Evolutionary conservation across 306 rosid species (phyloP).

Genomic region (Trifolium fragiferum): DNA sequence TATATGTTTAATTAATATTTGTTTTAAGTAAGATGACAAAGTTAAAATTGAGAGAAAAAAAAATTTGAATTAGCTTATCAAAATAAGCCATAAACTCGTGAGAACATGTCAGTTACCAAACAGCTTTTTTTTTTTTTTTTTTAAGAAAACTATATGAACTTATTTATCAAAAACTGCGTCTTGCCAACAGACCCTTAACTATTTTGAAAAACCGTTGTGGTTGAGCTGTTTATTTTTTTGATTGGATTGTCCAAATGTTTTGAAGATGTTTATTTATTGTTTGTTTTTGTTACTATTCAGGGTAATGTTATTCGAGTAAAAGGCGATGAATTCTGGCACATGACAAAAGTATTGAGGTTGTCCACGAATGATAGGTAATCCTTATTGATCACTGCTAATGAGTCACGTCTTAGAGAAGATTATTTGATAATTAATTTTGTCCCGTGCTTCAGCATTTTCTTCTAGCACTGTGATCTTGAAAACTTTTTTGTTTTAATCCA

Average conservation of each 20-base stretch:
- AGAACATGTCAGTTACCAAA: no score
- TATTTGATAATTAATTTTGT: background rate
- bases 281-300: slow-evolving; percentile 47
- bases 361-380: slow-evolving; percentile 71
- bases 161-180: no score
- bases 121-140: no score
- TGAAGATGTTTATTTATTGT: slow-evolving; percentile 5
- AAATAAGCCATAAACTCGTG: no score
- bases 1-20: no score
- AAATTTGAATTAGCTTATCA: no score
- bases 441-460: slow-evolving; percentile 10
- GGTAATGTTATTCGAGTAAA: slow-evolving; percentile 69
- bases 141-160: no score
- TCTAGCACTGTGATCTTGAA: background rate
- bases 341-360: slow-evolving; percentile 88
- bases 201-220: background rate
- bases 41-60: no score
- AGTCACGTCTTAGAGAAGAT: slow-evolving; percentile 4
- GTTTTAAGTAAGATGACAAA: no score
- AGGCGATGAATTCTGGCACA: slow-evolving; percentile 96
- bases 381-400: background rate
- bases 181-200: background rate
- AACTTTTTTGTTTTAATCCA: slow-evolving; percentile 36
- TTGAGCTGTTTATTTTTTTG: background rate
- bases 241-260: background rate